Evolutionary conservation across 2,329 filamentous ascomycete genomes (phyloP), one percentile per base, ranked within the genome.

Genomic region (Fusarium agapanthi): DNA sequence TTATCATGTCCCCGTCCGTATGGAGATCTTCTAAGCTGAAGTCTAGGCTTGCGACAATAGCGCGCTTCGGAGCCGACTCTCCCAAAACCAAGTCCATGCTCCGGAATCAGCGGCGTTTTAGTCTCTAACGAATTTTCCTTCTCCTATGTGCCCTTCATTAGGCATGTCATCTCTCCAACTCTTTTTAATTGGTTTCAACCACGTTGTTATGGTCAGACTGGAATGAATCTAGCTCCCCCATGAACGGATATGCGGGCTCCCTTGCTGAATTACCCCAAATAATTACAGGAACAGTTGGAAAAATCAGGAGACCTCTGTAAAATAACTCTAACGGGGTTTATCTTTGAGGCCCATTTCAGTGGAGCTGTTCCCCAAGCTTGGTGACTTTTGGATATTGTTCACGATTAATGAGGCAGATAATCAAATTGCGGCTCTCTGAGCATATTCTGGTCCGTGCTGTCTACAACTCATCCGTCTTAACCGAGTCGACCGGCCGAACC

Each of bases 391-490:
- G 44, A 48, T 61, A 72, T 72, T 65, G 64, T 54, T 70, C 56
- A 69, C 51, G 40, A n/a, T n/a, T n/a, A 64, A 30, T 35, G 56
- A 65, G 41, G 54, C 60, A 48, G 61, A 65, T 57, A 68, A n/a
- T 68, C 56, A 55, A 37, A 14, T 45, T 68, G 65, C 64, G 65
- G 57, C 65, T 68, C 64, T 51, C 54, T 68, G 64, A 20, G 55
- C 63, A 22, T 51, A 43, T 51, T n/a, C 48, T 73, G 71, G 71
- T 53, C 72, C 67, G 69, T 75, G 67, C 64, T 35, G 50, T 5
- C 62, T 54, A 15, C 34, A 44, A 41, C 38, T 37, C 54, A 76
- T 72, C 75, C 75, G 75, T 65, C 68, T 71, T 76, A 76, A 69
- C 75, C 75, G 75, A 58, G 56, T 60, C 48, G 44, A 57, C 69